Percentiles rank a stretch among this genome's conserved stretches.
Conservation (phyloP, 78 protist genomes). For the Protostelium mycophagum region DNA sequence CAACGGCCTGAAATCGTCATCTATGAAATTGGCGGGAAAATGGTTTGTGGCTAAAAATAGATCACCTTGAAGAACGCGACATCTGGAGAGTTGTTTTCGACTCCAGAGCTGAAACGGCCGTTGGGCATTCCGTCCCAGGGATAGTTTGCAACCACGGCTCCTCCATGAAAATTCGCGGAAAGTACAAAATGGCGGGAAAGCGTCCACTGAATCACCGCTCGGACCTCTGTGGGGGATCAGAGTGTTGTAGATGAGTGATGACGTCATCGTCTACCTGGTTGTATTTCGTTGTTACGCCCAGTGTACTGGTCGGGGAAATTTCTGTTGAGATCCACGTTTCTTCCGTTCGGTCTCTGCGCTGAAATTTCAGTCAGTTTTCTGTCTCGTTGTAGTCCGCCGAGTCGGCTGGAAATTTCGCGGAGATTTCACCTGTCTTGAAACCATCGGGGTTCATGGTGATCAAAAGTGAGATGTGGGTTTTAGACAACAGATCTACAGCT, state of each 20-base stretch:
- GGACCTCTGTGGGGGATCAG: no score
- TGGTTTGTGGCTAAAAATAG: no score
- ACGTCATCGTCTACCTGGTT: slow-evolving; percentile 10
- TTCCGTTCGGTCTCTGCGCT: background rate
- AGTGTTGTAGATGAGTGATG: no score
- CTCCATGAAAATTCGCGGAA: slow-evolving; percentile 76
- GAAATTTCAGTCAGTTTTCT: background rate
- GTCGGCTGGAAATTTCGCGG: background rate
- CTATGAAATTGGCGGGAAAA: background rate
- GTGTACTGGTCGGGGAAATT: slow-evolving; percentile 57
- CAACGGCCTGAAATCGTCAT: slow-evolving; percentile 10
- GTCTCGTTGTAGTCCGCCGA: background rate
- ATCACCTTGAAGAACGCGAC: slow-evolving; percentile 33
- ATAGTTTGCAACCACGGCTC: slow-evolving; percentile 65
- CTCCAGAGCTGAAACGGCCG: slow-evolving; percentile 3
- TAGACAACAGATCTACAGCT: slow-evolving; percentile 10
- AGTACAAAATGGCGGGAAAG: slow-evolving; percentile 35
- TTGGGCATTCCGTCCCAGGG: slow-evolving; percentile 32
- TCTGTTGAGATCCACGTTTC: slow-evolving; percentile 64
- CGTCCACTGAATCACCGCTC: slow-evolving; percentile 55
- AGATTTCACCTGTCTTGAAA: slow-evolving; percentile 15
- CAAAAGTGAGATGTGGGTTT: slow-evolving; percentile 45
- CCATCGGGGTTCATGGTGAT: slow-evolving; percentile 88
- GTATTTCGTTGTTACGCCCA: background rate
- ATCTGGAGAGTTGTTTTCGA: slow-evolving; percentile 52